Percentiles rank a stretch among this genome's conserved stretches.
These are phyloP conservation scores for Excoecaria agallocha DNA, from an alignment of 345 rosid species.

Conservation along the genomic window DNA sequence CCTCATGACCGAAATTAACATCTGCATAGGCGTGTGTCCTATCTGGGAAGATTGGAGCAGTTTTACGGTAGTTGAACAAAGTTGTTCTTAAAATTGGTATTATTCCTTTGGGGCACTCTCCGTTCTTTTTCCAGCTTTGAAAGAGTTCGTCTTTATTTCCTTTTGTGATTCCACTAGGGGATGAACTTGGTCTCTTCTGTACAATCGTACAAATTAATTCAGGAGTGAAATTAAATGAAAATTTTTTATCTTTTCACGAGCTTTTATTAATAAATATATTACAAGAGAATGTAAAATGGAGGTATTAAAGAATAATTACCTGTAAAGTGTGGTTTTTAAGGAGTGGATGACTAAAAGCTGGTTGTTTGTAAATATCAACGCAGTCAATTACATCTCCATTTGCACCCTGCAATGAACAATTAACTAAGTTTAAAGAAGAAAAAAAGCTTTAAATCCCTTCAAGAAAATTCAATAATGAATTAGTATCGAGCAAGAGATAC, in stretches of 20 bases:
- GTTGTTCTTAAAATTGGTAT: constrained; percentile 23
- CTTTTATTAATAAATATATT: too few relatives aligned
- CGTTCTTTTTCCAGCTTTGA: constrained; percentile 21
- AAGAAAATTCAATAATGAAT: background rate
- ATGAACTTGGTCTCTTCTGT: constrained; percentile 21
- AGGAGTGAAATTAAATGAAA: background rate
- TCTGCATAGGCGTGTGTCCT: too few relatives aligned
- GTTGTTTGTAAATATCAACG: constrained; percentile 27
- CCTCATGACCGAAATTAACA: too few relatives aligned
- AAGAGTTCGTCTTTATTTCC: background rate
- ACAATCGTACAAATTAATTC: background rate
- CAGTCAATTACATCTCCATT: constrained; percentile 23
- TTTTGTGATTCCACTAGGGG: constrained; percentile 2
- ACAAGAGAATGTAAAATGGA: too few relatives aligned
- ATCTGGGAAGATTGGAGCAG: background rate
- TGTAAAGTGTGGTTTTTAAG: constrained; percentile 23
- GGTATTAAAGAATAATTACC: background rate
- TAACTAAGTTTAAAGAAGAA: background rate
- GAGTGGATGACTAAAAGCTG: constrained; percentile 32
- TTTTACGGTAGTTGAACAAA: background rate
- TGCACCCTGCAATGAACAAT: background rate
- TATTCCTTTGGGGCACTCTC: constrained; percentile 30
- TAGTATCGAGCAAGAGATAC: background rate
- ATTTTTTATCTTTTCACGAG: too few relatives aligned
- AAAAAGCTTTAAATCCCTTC: background rate